A percentile compares a stretch with the other conserved stretches of the same genome.
These are phyloP conservation scores for Acrocalymma vagum DNA, from an alignment of 2,329 filamentous ascomycete genomes.

Conservation along the genomic window DNA sequence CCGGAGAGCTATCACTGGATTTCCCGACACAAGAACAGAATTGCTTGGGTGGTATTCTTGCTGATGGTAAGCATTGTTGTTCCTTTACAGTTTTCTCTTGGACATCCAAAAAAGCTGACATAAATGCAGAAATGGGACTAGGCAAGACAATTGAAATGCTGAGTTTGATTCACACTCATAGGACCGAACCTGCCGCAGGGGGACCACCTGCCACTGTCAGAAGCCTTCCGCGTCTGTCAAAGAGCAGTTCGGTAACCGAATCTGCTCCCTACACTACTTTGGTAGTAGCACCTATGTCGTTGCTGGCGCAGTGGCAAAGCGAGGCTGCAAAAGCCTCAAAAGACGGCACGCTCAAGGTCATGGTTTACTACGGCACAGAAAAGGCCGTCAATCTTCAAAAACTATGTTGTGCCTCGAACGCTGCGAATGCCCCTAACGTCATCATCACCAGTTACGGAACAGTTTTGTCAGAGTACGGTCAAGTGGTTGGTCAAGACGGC, in stretches of 20 bases:
- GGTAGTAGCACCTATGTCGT: constrained; percentile 95
- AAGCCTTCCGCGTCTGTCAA: constrained; percentile 69
- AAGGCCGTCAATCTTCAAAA: constrained; percentile 81
- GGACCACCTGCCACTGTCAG: constrained; percentile 59
- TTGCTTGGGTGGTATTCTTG: constrained; percentile 90
- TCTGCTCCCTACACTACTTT: constrained; percentile 87
- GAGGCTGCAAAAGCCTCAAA: constrained; percentile 92
- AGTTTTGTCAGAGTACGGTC: constrained; percentile 87
- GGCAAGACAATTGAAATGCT: constrained; percentile 99
- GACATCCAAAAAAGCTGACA: too few species aligned
- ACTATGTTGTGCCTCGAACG: constrained; percentile 79
- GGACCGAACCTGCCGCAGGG: constrained; percentile 60
- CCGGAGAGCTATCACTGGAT: constrained; percentile 87
- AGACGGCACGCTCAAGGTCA: constrained; percentile 79
- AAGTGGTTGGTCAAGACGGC: constrained; percentile 72
- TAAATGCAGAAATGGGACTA: constrained; percentile 80
- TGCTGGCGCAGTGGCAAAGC: constrained; percentile 96
- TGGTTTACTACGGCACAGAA: constrained; percentile 92
- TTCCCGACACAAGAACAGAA: constrained; percentile 95
- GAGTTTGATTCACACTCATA: constrained; percentile 87
- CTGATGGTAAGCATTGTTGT: constrained; percentile 74
- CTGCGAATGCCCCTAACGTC: constrained; percentile 80
- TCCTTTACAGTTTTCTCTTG: neutral
- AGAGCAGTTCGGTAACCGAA: constrained; percentile 65
- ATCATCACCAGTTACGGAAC: constrained; percentile 96